Evolutionary conservation across 1,284 basidiomycete species (phyloP), one percentile per base, ranked within the genome.

Genomic region (Ganoderma leucocontextum): DNA sequence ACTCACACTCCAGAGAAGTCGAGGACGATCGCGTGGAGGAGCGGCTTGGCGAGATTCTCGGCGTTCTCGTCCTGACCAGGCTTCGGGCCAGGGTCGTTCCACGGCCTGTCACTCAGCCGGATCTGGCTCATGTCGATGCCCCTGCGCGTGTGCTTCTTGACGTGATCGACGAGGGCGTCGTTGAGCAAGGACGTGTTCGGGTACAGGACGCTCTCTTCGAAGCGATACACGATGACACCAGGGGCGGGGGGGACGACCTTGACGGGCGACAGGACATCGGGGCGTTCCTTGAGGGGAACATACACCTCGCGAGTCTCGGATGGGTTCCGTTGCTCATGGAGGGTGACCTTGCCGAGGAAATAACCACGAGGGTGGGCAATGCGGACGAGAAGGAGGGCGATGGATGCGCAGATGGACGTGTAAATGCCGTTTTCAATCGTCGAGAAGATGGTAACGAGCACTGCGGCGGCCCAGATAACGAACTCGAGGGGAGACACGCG

Each of bases 401-500:
- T 81, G 0, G 96, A 98, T 0, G 94, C 87, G 42, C 84, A 83
- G 72, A 99, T 91, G 9, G 96, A 95, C 57, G 92, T 91, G 82
- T 99, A 99, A 79, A 99, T 97, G 65, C 97, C 98, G 67, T 95
- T 88, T 82, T 99, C 97, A 76, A 98, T 96, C 41, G 89, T 88
- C 52, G 92, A 89, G 83, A 97, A 97, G 58, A 97, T 80, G 12
- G 95, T 97, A 77, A 95, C 91, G 39, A 99, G 81, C 19, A 99
- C 97, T 29, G 95, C 95, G 0, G 92, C 94, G 22, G 84, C 75
- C 88, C 94, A 99, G 79, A 99, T 99, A 76, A 97, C 52, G 80
- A 95, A 96, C 80, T 99, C 97, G 65, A 98, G 82, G 0, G 98
- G 97, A 1, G 94, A 95, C 49, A 98, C 92, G 41, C 94, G 90